These are phyloP conservation scores for Chlamydomonas eustigma DNA, from an alignment of 139 green algal species.

Conservation along the genomic window DNA sequence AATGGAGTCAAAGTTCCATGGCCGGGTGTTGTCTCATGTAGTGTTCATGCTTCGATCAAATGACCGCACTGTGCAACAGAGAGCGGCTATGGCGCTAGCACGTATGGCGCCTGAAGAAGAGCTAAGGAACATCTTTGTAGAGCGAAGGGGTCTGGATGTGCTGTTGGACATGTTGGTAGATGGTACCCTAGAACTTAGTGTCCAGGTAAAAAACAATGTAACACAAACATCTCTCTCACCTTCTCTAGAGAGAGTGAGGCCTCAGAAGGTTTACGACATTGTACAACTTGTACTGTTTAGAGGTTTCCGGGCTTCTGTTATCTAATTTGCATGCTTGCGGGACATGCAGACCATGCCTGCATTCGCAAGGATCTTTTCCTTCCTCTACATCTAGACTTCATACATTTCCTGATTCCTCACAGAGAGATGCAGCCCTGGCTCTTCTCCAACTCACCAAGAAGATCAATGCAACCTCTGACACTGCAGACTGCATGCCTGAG, in stretches of 20 bases:
- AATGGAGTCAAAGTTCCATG: slow-evolving; percentile 81
- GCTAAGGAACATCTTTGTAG: slow-evolving; percentile 65
- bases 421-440: slow-evolving; percentile 58
- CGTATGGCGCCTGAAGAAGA: slow-evolving; percentile 66
- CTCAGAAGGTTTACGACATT: too few relatives aligned
- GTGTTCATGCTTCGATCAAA: slow-evolving; percentile 73
- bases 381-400: too few relatives aligned
- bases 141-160: slow-evolving; percentile 68
- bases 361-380: too few relatives aligned
- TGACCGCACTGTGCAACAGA: slow-evolving; percentile 35
- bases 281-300: too few relatives aligned
- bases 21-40: slow-evolving; percentile 53
- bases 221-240: background rate
- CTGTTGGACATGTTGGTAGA: slow-evolving; percentile 80
- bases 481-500: slow-evolving; percentile 46
- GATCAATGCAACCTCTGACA: background rate
- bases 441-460: slow-evolving; percentile 76
- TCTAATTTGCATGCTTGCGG: background rate
- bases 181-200: background rate
- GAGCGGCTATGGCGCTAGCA: slow-evolving; percentile 75
- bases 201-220: background rate
- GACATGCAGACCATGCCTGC: too few relatives aligned
- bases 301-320: background rate
- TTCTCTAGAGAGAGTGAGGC: too few relatives aligned
- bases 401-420: too few relatives aligned